Percentiles rank a stretch among this genome's conserved stretches.
Evolutionary conservation across 2,329 filamentous ascomycete genomes (phyloP).

Genomic region (Diaporthe citrichinensis): DNA sequence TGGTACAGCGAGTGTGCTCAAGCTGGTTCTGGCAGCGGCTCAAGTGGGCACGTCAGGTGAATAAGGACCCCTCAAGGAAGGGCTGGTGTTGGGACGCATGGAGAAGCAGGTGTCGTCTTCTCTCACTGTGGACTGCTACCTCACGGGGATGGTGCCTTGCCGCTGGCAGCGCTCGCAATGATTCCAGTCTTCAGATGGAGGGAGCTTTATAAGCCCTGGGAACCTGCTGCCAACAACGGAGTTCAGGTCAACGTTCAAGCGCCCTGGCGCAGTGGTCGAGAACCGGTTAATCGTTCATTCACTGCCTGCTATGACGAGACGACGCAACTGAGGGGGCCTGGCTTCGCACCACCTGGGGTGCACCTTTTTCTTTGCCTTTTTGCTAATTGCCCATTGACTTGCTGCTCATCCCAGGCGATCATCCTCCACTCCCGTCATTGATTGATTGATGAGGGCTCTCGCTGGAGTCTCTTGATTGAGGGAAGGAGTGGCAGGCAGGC

Average conservation of each 20-base stretch:
- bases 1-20: not conserved
- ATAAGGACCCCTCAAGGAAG: not conserved
- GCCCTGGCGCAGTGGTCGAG: slow-evolving; percentile 19
- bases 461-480: not conserved
- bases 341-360: slow-evolving; percentile 21
- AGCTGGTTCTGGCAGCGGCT: not conserved
- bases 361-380: not conserved
- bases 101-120: not conserved
- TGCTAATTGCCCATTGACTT: not conserved
- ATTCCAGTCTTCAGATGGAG: not conserved
- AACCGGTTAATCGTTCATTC: slow-evolving; percentile 25
- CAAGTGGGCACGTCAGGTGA: not conserved
- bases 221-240: not conserved
- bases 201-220: not conserved
- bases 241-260: slow-evolving; percentile 21
- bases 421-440: too few relatives aligned
- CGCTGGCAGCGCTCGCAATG: not conserved
- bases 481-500: not conserved
- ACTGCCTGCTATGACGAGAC: slow-evolving; percentile 14
- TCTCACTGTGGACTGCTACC: not conserved
- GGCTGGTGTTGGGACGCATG: not conserved
- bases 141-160: not conserved
- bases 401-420: too few relatives aligned
- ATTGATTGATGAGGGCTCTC: not conserved
- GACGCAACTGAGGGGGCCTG: slow-evolving; percentile 22